A percentile compares a stretch with the other conserved stretches of the same genome.
phyloP scores from a whole-genome alignment of 106 monocot species.

The Xerophyta viscosa region DNA sequence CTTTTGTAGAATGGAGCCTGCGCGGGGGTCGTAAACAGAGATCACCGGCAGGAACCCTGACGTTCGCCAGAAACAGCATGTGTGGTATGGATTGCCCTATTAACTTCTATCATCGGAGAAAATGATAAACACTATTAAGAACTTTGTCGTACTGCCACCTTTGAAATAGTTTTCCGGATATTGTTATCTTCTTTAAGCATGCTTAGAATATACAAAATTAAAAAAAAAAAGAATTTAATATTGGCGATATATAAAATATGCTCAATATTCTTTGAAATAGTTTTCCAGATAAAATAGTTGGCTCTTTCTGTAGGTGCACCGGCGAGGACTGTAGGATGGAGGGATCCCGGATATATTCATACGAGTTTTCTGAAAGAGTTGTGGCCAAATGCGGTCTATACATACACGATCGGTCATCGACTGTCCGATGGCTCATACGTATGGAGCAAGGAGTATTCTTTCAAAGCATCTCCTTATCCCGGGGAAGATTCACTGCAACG shows the following conservation, averaged over 20 bases:
- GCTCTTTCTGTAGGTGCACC: conserved; percentile 49
- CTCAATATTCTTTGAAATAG: too few species aligned
- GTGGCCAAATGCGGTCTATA: conserved; percentile 86
- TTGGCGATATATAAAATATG: too few species aligned
- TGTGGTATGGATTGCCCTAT: conserved; percentile 61
- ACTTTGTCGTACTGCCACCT: too few species aligned
- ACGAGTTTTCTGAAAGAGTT: conserved; percentile 81
- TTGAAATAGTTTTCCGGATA: too few species aligned
- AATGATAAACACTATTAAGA: too few species aligned
- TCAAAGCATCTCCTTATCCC: conserved; percentile 79
- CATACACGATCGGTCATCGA: conserved; percentile 75
- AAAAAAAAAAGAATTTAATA: too few species aligned
- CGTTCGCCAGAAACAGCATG: conserved; percentile 65
- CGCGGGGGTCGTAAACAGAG: conserved; percentile 34
- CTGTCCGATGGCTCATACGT: conserved; percentile 44
- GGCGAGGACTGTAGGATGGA: conserved; percentile 91
- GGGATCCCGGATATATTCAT: conserved; percentile 92
- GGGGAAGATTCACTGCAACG: conserved; percentile 80
- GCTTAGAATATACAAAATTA: too few species aligned
- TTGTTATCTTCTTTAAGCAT: too few species aligned
- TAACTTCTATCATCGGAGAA: too few species aligned
- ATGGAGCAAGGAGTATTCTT: conserved; percentile 71
- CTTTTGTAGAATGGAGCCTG: conserved; percentile 92
- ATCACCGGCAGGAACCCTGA: conserved; percentile 81
- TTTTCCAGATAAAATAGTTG: too few species aligned